A percentile compares a stretch with the other conserved stretches of the same genome.
These are phyloP conservation scores for Lichtheimia hyalospora DNA, from an alignment of 371 early-diverging fungal genomes.

Conservation along the genomic window DNA sequence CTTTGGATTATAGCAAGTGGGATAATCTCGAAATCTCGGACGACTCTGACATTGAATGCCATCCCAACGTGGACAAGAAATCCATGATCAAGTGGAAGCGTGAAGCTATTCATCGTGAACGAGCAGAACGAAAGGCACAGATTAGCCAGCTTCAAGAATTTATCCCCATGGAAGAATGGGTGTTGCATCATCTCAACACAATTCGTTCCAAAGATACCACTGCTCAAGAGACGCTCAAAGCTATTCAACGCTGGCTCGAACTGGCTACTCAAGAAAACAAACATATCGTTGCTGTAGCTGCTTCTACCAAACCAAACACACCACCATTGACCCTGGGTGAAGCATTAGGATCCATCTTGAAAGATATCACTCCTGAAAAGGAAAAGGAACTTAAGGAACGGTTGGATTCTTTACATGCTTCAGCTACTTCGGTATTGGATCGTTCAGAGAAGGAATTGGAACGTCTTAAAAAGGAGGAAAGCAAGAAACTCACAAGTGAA, in stretches of 20 bases:
- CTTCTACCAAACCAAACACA: constrained; percentile 2
- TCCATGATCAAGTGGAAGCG: constrained; percentile 94
- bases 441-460: constrained; percentile 52
- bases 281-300: constrained; percentile 6
- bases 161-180: constrained; percentile 33
- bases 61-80: constrained; percentile 95
- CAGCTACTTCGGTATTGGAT: constrained; percentile 27
- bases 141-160: constrained; percentile 66
- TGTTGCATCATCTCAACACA: constrained; percentile 1
- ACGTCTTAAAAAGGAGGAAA: constrained; percentile 62
- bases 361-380: constrained; percentile 9
- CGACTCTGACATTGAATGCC: constrained; percentile 95
- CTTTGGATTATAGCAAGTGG: constrained; percentile 92
- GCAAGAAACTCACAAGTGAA: constrained; percentile 76
- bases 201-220: background rate
- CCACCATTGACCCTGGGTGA: constrained; percentile 7
- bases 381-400: constrained; percentile 3
- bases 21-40: constrained; percentile 95
- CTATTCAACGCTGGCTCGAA: background rate
- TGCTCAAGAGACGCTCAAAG: background rate
- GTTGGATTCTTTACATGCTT: background rate
- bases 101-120: constrained; percentile 85
- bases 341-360: background rate
- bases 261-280: background rate
- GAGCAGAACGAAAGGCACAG: constrained; percentile 79